These are phyloP conservation scores for Cutaneotrichosporon sp. DNA, from an alignment of 1,284 basidiomycete species.

Conservation along the genomic window DNA sequence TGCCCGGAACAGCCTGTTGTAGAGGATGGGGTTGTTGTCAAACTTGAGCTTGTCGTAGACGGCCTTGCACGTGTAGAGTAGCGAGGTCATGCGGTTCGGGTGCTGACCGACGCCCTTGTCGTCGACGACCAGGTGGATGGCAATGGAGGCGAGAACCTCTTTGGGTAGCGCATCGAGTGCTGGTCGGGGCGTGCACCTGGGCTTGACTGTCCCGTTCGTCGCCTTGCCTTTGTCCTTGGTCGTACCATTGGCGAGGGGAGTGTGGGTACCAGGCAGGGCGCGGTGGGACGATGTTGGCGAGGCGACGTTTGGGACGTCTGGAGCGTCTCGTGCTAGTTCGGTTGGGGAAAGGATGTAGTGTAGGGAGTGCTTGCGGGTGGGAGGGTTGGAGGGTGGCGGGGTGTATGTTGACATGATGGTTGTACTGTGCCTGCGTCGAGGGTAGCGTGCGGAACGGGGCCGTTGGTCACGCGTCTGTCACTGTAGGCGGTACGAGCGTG, in stretches of 20 bases:
- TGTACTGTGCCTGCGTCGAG: neutral
- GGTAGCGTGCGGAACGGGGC: neutral
- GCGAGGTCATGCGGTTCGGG: conserved; percentile 37
- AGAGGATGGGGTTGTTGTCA: conserved; percentile 52
- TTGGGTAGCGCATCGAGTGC: conserved; percentile 30
- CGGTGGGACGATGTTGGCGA: conserved; percentile 7
- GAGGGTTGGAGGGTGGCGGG: conserved; percentile 9
- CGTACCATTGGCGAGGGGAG: conserved; percentile 5
- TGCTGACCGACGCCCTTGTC: conserved; percentile 22
- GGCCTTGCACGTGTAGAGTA: conserved; percentile 37
- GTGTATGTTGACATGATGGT: conserved; percentile 4
- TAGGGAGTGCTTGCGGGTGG: conserved; percentile 36
- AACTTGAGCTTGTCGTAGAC: conserved; percentile 48
- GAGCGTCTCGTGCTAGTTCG: conserved; percentile 13
- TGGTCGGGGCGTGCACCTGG: neutral
- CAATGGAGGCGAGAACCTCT: conserved; percentile 34
- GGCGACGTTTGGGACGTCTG: conserved; percentile 18
- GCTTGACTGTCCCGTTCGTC: neutral
- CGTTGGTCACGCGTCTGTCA: neutral
- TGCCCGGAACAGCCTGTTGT: conserved; percentile 49
- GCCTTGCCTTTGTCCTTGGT: neutral
- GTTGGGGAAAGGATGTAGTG: conserved; percentile 39
- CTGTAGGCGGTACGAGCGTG: neutral
- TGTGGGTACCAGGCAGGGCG: conserved; percentile 7
- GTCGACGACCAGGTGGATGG: conserved; percentile 36